A percentile compares a stretch with the other conserved stretches of the same genome.
Evolutionary conservation across 257 asterid species (phyloP).

Genomic region (Petrea volubilis): DNA sequence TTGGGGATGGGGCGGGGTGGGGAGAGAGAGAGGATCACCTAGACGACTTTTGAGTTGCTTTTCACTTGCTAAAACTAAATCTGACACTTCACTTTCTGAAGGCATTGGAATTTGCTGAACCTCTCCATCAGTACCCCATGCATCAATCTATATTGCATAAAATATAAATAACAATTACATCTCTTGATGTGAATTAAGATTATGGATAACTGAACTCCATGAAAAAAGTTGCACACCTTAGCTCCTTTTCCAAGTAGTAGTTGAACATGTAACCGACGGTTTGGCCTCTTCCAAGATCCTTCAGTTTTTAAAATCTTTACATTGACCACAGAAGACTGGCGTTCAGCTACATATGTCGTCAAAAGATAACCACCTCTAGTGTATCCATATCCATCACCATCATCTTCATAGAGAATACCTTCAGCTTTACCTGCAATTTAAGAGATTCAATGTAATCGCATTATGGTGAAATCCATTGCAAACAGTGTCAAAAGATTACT

Average conservation of each 20-base stretch:
- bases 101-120: constrained; percentile 62
- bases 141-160: constrained; percentile 57
- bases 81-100: constrained; percentile 60
- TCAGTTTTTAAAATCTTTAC: constrained; percentile 69
- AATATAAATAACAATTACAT: constrained; percentile 15
- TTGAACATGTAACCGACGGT: constrained; percentile 72
- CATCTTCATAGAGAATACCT: constrained; percentile 85
- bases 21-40: constrained; percentile 46
- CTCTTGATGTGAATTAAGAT: not conserved
- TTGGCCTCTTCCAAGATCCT: constrained; percentile 86
- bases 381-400: constrained; percentile 90
- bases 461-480: not conserved
- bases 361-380: constrained; percentile 62
- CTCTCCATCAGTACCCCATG: constrained; percentile 86
- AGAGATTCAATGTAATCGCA: constrained; percentile 4
- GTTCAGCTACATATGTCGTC: constrained; percentile 86
- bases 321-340: constrained; percentile 63
- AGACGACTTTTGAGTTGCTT: constrained; percentile 51
- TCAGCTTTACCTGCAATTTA: constrained; percentile 78
- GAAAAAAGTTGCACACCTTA: constrained; percentile 44
- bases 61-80: constrained; percentile 55
- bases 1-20: no score
- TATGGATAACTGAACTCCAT: constrained; percentile 3
- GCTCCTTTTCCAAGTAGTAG: constrained; percentile 78
- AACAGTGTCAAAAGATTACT: not conserved